These are phyloP conservation scores for Pyricularia grisea DNA, from an alignment of 2,329 filamentous ascomycete species.

Conservation along the genomic window DNA sequence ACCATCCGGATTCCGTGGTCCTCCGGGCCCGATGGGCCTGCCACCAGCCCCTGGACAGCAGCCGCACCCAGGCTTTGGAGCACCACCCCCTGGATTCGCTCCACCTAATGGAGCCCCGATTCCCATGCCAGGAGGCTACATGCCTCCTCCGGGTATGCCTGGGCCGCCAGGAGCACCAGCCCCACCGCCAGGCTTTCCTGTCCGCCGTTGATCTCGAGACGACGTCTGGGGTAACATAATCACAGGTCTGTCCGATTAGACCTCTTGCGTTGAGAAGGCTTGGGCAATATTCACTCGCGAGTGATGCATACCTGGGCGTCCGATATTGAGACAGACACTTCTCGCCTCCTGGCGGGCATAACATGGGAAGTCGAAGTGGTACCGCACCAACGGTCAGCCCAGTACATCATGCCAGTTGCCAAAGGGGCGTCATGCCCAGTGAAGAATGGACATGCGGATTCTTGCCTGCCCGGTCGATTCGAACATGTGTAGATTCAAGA, in stretches of 20 bases:
- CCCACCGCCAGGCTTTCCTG: conserved; percentile 3
- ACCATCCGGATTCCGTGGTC: conserved; percentile 12
- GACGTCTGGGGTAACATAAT: neutral
- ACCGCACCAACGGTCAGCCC: neutral
- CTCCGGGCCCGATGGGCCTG: conserved; percentile 18
- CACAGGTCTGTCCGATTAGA: neutral
- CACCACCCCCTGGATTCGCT: conserved; percentile 27
- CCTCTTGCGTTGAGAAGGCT: neutral
- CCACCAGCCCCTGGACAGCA: conserved; percentile 13
- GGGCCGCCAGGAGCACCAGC: conserved; percentile 8
- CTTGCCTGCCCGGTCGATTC: neutral
- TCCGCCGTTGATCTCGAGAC: neutral
- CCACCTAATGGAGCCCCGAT: conserved; percentile 23
- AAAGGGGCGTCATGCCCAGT: neutral
- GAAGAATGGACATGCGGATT: neutral
- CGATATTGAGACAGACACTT: neutral
- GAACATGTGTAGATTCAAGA: neutral
- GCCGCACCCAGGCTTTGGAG: conserved; percentile 23
- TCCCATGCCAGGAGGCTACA: conserved; percentile 31
- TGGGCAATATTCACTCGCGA: neutral
- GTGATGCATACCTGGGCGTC: neutral
- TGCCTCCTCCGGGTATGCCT: conserved; percentile 31
- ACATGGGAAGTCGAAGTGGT: neutral
- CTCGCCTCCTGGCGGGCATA: neutral
- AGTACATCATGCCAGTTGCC: neutral